phyloP scores from a whole-genome alignment of 768 basidiomycete genomes.

The Russula sp. region DNA sequence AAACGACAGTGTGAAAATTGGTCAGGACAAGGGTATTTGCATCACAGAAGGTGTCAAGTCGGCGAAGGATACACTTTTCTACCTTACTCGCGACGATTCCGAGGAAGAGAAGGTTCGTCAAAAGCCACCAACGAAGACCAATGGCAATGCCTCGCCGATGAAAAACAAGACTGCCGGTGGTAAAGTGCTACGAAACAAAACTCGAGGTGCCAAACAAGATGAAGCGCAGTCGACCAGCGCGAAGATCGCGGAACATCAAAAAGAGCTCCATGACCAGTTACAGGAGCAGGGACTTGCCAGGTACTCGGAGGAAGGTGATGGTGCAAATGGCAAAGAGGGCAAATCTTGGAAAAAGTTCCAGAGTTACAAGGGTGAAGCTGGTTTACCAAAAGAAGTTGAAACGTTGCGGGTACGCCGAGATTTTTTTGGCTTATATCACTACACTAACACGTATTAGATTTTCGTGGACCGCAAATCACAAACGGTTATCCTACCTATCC shows the following conservation, averaged over 20 bases:
- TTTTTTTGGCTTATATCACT: not conserved
- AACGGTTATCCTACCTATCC: slow-evolving; percentile 87
- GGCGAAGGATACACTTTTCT: slow-evolving; percentile 85
- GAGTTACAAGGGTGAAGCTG: slow-evolving; percentile 94
- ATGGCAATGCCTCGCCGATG: slow-evolving; percentile 58
- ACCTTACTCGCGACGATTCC: slow-evolving; percentile 62
- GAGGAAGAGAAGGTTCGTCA: slow-evolving; percentile 53
- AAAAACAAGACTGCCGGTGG: slow-evolving; percentile 77
- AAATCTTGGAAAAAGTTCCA: slow-evolving; percentile 96
- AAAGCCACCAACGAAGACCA: slow-evolving; percentile 55
- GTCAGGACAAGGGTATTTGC: slow-evolving; percentile 57
- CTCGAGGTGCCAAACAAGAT: slow-evolving; percentile 80
- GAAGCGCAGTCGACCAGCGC: slow-evolving; percentile 77
- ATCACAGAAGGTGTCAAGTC: slow-evolving; percentile 84
- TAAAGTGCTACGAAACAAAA: slow-evolving; percentile 88
- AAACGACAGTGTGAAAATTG: slow-evolving; percentile 83
- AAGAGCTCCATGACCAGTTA: slow-evolving; percentile 69
- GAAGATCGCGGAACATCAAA: slow-evolving; percentile 84
- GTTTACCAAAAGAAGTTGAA: slow-evolving; percentile 80
- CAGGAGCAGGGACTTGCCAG: slow-evolving; percentile 79
- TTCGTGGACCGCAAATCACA: slow-evolving; percentile 87
- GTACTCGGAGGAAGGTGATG: slow-evolving; percentile 80
- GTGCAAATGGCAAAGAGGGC: slow-evolving; percentile 73
- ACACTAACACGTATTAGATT: slow-evolving; percentile 51
- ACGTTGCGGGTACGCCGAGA: slow-evolving; percentile 61